phyloP scores from a whole-genome alignment of 2,329 filamentous ascomycete genomes.

The Diaporthe helianthi region DNA sequence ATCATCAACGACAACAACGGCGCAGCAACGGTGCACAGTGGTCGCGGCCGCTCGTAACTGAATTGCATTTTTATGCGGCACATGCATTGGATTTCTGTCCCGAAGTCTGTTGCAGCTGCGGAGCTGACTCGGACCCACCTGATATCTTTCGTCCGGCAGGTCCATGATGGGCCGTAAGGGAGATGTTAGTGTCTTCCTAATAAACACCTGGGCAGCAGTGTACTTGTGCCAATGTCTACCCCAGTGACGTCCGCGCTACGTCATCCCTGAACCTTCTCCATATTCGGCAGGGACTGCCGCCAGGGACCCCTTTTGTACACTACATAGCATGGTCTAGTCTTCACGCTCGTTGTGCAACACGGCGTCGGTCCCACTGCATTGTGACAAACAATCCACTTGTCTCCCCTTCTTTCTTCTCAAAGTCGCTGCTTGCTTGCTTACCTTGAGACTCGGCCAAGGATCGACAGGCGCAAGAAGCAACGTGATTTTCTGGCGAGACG shows the following conservation, averaged over 20 bases:
- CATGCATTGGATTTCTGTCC: neutral
- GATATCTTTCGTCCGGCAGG: neutral
- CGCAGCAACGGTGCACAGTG: neutral
- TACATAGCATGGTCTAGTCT: conserved; percentile 2
- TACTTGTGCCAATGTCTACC: neutral
- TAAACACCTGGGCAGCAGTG: neutral
- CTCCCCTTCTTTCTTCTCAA: neutral
- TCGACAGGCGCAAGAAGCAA: conserved; percentile 3
- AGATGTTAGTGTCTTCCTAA: neutral
- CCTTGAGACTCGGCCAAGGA: conserved; percentile 3
- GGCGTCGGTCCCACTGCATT: conserved; percentile 14
- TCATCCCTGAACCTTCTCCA: conserved; percentile 20
- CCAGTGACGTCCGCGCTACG: conserved; percentile 14
- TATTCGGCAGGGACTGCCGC: conserved; percentile 23
- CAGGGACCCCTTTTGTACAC: conserved; percentile 20
- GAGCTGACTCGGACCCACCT: conserved; percentile 14
- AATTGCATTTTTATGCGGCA: neutral
- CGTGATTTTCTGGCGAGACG: conserved; percentile 16
- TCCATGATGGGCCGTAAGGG: no score
- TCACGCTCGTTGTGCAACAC: conserved; percentile 15
- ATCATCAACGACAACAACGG: no score
- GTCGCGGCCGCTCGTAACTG: neutral
- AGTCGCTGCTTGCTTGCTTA: neutral
- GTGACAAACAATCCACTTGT: neutral
- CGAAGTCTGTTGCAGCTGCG: conserved; percentile 10